Evolutionary conservation across 2,329 filamentous ascomycete species (phyloP).

Genomic region (Periconia macrospinosa): DNA sequence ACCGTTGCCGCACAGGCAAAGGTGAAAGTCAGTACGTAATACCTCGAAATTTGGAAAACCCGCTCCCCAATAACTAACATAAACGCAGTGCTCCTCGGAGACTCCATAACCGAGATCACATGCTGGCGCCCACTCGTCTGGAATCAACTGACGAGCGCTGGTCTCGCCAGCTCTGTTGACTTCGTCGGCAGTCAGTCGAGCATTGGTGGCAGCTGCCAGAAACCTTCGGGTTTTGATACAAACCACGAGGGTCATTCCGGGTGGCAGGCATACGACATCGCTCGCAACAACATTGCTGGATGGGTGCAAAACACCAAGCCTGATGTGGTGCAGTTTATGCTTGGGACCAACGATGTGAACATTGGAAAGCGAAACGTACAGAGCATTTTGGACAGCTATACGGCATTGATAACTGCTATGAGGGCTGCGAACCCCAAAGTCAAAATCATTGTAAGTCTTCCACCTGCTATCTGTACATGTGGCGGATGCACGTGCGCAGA

Average conservation of each 20-base stretch:
- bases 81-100: neutral
- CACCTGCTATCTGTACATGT: no score
- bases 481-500: no score
- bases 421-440: neutral
- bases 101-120: conserved; percentile 2
- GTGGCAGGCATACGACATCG: neutral
- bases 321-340: conserved; percentile 4
- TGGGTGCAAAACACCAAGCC: conserved; percentile 3
- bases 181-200: neutral
- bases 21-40: conserved; percentile 1
- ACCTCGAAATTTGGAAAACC: neutral
- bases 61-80: neutral
- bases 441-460: neutral
- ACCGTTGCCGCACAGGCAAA: neutral
- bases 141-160: neutral
- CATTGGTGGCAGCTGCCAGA: neutral
- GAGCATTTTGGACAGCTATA: neutral
- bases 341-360: conserved; percentile 3
- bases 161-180: neutral
- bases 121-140: conserved; percentile 1
- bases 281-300: conserved; percentile 1
- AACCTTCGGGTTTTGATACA: neutral
- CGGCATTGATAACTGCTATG: neutral
- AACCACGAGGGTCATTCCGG: conserved; percentile 2
- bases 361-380: neutral